Base-by-base conservation (phyloP, 108 stramenopile genomes). In the Fragilaria crotonensis region DNA sequence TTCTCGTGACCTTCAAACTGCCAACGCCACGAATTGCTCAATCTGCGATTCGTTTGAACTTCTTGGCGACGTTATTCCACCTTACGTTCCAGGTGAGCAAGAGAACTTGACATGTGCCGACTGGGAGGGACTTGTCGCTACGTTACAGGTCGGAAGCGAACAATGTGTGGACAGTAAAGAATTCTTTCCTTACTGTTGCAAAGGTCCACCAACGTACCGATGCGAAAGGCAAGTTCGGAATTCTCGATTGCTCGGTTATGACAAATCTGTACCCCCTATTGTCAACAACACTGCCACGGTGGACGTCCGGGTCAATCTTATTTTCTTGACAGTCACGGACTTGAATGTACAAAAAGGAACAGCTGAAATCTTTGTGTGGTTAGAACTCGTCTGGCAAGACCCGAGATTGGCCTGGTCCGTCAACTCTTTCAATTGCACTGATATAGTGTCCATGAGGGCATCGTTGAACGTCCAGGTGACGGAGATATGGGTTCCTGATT, bases 401-500 rank as follows among this genome's bases (percentile, higher is more conserved):
- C 52, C 33, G 7, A 19, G 66, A n/a, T 26, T 67, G n/a, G 41
- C 28, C 0, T 67, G 66, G 66, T 30, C 30, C 5, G 21, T 54
- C 2, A 31, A 52, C 17, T 11, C 17, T 11, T 23, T 21, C 1
- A 53, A 21, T 0, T 60, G 59, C 29, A 28, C 59, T 0, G 33
- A 45, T 3, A 7, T 9, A 4, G 60, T 54, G n/a, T 19, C 32
- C 9, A 25, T 50, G 11, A 51, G 25, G 3, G 45, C 68, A 9
- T 54, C 54, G 28, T 25, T 57, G 2, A 62, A 63, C 2, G 30
- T 18, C 1, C 51, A 69, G 33, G 14, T 0, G 14, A 57, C 68
- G 7, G 47, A 48, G 23, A 63, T 69, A 19, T 69, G 68, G 68
- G 48, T 69, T 21, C 68, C 68, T 3, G 46, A 47, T 4, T 32